phyloP scores from a whole-genome alignment of 805 yeast genomes.

The Myxozyma nipponensis region DNA sequence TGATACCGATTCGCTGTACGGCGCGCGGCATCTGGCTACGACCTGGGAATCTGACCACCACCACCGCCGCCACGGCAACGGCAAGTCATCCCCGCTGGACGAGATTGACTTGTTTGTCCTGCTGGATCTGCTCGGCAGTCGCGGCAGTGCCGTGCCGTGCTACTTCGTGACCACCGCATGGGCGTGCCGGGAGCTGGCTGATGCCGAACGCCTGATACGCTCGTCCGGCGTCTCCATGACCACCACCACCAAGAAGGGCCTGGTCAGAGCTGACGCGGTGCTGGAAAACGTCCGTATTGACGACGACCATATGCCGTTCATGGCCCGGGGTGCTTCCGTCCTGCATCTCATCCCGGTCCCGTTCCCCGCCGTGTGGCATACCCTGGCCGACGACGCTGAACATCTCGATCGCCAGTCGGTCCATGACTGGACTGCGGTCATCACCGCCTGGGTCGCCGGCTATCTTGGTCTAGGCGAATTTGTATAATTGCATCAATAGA shows the following conservation, averaged over 20 bases:
- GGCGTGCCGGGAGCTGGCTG: conserved; percentile 39
- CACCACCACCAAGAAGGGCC: not conserved
- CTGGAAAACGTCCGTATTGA: conserved; percentile 32
- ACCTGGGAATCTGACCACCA: conserved; percentile 36
- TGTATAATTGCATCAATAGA: too few relatives aligned
- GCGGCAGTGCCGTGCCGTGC: conserved; percentile 39
- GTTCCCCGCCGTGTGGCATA: conserved; percentile 56
- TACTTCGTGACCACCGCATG: conserved; percentile 44
- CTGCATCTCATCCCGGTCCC: conserved; percentile 52
- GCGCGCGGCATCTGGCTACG: conserved; percentile 49
- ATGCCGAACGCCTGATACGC: conserved; percentile 36
- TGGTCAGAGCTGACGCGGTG: conserved; percentile 7
- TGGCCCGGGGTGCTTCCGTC: conserved; percentile 45
- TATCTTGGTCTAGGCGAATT: conserved; percentile 25
- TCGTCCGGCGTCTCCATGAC: conserved; percentile 18
- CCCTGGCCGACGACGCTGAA: conserved; percentile 45
- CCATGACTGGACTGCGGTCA: conserved; percentile 46
- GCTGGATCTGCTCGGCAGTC: conserved; percentile 50
- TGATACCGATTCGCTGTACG: conserved; percentile 51
- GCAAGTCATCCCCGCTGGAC: conserved; percentile 29
- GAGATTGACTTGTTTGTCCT: conserved; percentile 47
- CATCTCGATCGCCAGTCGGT: conserved; percentile 42
- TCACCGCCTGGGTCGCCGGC: conserved; percentile 37
- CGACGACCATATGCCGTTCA: conserved; percentile 57
- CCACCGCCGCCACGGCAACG: conserved; percentile 4